These are phyloP conservation scores for Podospora sp. DNA, from an alignment of 495 filamentous ascomycete species.

Conservation along the genomic window DNA sequence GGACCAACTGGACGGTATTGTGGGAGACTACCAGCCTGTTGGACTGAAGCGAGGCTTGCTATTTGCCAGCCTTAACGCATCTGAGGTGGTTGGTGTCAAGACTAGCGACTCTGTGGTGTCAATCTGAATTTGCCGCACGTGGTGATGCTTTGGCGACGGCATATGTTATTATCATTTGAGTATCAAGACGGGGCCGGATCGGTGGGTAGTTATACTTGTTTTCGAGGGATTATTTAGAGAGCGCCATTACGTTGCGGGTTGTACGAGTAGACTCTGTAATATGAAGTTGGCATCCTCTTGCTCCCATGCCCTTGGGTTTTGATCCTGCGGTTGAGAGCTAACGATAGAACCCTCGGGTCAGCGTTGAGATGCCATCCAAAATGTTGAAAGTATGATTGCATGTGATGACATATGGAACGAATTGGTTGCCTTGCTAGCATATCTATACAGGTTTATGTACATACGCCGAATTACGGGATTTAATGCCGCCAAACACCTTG, in stretches of 20 bases:
- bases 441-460: slow-evolving; percentile 2
- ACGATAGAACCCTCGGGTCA: too few relatives aligned
- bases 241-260: background rate
- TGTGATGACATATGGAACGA: background rate
- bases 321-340: too few relatives aligned
- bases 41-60: background rate
- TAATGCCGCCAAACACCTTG: background rate
- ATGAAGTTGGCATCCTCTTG: background rate
- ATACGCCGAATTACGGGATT: background rate
- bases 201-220: background rate
- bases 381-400: too few relatives aligned
- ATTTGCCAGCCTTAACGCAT: background rate
- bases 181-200: background rate
- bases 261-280: background rate
- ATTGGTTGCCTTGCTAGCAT: background rate
- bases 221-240: background rate
- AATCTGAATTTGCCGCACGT: background rate
- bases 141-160: background rate
- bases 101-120: background rate
- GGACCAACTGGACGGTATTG: slow-evolving; percentile 7
- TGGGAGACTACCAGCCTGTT: background rate
- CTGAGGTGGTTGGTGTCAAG: background rate
- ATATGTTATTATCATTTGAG: background rate
- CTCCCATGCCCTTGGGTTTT: background rate
- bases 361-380: too few relatives aligned